phyloP scores from a whole-genome alignment of 2,329 filamentous ascomycete species.

The Lachnellula subtilissima region DNA sequence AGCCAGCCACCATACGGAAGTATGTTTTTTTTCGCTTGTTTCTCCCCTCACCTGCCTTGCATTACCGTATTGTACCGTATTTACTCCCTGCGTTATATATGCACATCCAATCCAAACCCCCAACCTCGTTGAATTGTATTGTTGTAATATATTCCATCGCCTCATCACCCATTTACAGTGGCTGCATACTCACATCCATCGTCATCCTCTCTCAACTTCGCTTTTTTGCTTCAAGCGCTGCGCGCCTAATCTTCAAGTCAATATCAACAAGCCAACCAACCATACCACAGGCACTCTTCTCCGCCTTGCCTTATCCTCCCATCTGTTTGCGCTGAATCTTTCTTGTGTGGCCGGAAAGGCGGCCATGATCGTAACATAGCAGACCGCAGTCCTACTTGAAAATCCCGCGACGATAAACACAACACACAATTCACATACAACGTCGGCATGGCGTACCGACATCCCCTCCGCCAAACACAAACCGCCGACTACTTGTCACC shows the following conservation, averaged over 20 bases:
- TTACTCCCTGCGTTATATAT: too few relatives aligned
- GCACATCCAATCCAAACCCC: neutral
- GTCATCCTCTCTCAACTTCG: slow-evolving; percentile 2
- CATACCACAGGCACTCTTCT: slow-evolving; percentile 4
- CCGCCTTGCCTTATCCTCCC: neutral
- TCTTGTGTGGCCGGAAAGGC: slow-evolving; percentile 15
- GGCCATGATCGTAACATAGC: slow-evolving; percentile 21
- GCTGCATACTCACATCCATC: slow-evolving; percentile 14
- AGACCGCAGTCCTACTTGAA: slow-evolving; percentile 7
- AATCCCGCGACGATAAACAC: slow-evolving; percentile 11
- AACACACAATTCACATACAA: slow-evolving; percentile 1
- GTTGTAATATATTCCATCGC: slow-evolving; percentile 1
- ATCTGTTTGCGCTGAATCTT: slow-evolving; percentile 2
- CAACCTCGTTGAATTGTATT: slow-evolving; percentile 1
- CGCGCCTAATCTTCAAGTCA: slow-evolving; percentile 15
- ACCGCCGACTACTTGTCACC: slow-evolving; percentile 41
- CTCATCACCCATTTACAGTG: slow-evolving; percentile 7
- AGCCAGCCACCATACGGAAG: neutral
- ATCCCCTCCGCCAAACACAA: slow-evolving; percentile 54
- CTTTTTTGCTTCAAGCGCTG: slow-evolving; percentile 18
- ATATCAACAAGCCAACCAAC: slow-evolving; percentile 11
- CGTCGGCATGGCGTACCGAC: slow-evolving; percentile 51
- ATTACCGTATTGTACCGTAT: too few relatives aligned
- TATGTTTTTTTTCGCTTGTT: slow-evolving; percentile 7
- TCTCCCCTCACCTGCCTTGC: neutral